A percentile compares a stretch with the other conserved stretches of the same genome.
Conservation (phyloP, 2,329 filamentous ascomycete species). For the Trichophyton benhamiae region DNA sequence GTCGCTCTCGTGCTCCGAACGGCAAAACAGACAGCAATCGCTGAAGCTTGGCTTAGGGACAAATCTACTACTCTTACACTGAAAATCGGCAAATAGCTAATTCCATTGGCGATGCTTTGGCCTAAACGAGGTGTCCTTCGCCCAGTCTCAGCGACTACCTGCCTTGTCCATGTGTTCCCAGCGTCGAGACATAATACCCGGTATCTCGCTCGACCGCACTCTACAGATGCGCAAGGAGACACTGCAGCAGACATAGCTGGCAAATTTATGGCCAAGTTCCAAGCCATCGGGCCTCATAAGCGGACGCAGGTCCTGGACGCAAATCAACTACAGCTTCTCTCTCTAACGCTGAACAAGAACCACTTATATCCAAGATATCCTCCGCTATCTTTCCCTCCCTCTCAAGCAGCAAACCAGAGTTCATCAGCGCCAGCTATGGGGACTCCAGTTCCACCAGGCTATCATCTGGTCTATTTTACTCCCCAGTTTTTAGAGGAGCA, state of each 20-base stretch:
- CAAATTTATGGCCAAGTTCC: conserved; percentile 33
- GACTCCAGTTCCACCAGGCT: conserved; percentile 45
- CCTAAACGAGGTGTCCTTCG: not conserved
- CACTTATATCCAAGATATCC: conserved; percentile 30
- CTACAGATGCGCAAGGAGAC: not conserved
- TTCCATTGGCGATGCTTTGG: not conserved
- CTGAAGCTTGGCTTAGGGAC: not conserved
- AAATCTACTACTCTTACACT: not conserved
- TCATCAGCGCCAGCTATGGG: conserved; percentile 31
- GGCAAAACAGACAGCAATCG: not conserved
- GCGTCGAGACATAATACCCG: not conserved
- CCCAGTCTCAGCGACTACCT: not conserved
- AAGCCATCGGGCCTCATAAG: conserved; percentile 30
- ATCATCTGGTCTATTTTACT: conserved; percentile 54
- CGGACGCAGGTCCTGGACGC: conserved; percentile 45
- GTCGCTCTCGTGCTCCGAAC: not conserved
- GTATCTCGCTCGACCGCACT: not conserved
- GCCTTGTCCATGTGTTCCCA: not conserved
- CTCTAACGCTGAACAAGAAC: conserved; percentile 44
- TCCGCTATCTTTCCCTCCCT: conserved; percentile 23
- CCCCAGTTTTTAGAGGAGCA: conserved; percentile 43
- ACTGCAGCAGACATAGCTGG: conserved; percentile 26
- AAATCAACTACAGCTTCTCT: conserved; percentile 52
- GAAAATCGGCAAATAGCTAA: no score
- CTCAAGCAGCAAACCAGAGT: conserved; percentile 17